A percentile compares a stretch with the other conserved stretches of the same genome.
Conservation (phyloP, 2,329 filamentous ascomycete genomes). For the Epichloe uncinata region DNA sequence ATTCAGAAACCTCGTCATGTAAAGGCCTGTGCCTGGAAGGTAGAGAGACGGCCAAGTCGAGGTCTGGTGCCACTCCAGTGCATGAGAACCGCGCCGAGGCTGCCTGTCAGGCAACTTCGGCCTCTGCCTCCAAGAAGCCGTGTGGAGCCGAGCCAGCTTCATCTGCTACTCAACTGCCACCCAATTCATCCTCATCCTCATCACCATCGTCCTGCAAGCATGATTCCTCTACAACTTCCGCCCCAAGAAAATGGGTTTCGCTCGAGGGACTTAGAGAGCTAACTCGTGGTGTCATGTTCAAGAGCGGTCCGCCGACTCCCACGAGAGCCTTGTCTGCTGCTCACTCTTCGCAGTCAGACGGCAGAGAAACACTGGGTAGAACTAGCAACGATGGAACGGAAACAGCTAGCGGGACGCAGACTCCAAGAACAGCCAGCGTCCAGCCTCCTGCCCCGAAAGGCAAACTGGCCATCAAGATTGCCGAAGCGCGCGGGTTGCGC, state of each 20-base stretch:
- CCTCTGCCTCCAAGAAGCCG: neutral
- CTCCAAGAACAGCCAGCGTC: conserved; percentile 38
- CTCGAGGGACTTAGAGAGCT: conserved; percentile 68
- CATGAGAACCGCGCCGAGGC: neutral
- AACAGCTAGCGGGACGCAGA: conserved; percentile 36
- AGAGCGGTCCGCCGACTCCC: conserved; percentile 87
- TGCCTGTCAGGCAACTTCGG: neutral
- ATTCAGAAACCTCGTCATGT: conserved; percentile 20
- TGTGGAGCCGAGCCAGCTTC: neutral
- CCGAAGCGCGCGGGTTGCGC: conserved; percentile 69
- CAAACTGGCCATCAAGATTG: conserved; percentile 79
- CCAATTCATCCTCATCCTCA: conserved; percentile 4
- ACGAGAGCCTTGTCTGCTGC: conserved; percentile 69
- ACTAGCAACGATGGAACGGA: conserved; percentile 29
- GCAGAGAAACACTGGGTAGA: conserved; percentile 25
- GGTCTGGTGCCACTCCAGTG: neutral
- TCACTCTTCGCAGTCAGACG: conserved; percentile 36
- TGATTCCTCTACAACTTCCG: conserved; percentile 32
- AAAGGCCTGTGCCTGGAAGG: conserved; percentile 14
- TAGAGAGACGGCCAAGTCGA: conserved; percentile 11
- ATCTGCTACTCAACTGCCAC: conserved; percentile 2
- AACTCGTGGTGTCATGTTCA: conserved; percentile 61
- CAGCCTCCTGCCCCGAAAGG: conserved; percentile 65
- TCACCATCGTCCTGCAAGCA: conserved; percentile 22
- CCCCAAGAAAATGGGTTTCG: conserved; percentile 43